Percentiles rank a stretch among this genome's conserved stretches.
Conservation (phyloP, 345 rosid genomes). For the Murraya koenigii region DNA sequence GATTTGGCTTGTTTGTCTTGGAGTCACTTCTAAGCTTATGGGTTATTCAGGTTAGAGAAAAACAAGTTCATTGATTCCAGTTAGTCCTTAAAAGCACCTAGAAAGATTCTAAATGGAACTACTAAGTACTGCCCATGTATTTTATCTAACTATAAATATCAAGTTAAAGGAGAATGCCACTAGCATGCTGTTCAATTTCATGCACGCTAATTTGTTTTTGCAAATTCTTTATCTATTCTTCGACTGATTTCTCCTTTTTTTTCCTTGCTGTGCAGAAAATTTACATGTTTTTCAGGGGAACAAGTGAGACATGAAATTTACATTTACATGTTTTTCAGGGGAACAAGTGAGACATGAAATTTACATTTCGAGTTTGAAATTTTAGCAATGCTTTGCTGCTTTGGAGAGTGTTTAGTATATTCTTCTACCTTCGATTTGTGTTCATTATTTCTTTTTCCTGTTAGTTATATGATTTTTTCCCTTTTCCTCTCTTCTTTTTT, state of each 20-base stretch:
- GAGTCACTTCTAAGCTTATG: slow-evolving; percentile 90
- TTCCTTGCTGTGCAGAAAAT: slow-evolving; percentile 58
- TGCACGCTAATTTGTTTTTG: background rate
- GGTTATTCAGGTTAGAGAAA: slow-evolving; percentile 87
- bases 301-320: slow-evolving; percentile 54
- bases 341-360: no score
- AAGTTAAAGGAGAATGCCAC: background rate
- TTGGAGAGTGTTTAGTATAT: slow-evolving; percentile 1
- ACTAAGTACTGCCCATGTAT: background rate
- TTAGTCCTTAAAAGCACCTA: background rate
- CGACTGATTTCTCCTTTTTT: background rate
- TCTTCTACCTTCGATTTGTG: background rate
- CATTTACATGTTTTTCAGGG: no score
- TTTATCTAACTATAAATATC: background rate
- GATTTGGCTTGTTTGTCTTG: slow-evolving; percentile 84
- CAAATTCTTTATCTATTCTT: no score
- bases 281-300: slow-evolving; percentile 82
- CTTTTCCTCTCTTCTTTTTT: background rate
- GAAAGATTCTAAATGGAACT: background rate
- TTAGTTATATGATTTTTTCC: background rate
- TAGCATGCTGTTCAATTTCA: background rate
- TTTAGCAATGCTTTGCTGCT: slow-evolving; percentile 1
- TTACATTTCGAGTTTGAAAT: background rate
- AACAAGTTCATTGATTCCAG: slow-evolving; percentile 2
- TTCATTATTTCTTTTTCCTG: background rate